These are phyloP conservation scores for Clarireedia homoeocarpa DNA, from an alignment of 2,329 filamentous ascomycete species.

Conservation along the genomic window DNA sequence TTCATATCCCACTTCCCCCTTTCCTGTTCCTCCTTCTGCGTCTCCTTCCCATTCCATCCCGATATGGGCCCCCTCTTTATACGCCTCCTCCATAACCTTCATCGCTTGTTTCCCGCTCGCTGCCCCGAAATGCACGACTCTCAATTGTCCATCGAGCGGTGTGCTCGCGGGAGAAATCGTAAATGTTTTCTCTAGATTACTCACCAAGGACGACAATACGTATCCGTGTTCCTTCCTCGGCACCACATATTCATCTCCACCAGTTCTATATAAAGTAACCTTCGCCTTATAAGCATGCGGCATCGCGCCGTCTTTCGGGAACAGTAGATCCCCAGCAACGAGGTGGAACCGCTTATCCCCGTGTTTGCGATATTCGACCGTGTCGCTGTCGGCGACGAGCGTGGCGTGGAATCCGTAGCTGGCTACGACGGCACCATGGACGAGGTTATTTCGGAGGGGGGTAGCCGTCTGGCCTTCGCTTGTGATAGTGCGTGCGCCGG, in stretches of 20 bases:
- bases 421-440: conserved; percentile 74
- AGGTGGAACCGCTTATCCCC: conserved; percentile 76
- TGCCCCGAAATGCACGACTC: conserved; percentile 68
- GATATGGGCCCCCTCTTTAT: conserved; percentile 49
- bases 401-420: conserved; percentile 88
- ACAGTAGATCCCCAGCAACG: conserved; percentile 71
- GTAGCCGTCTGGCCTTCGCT: conserved; percentile 24
- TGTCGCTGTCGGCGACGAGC: conserved; percentile 87
- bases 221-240: conserved; percentile 58
- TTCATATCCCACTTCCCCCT: conserved; percentile 59
- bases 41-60: conserved; percentile 28
- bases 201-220: conserved; percentile 67
- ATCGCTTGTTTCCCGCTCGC: conserved; percentile 59
- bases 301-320: conserved; percentile 38
- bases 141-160: conserved; percentile 63
- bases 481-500: conserved; percentile 40
- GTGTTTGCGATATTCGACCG: conserved; percentile 67
- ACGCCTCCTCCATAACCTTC: conserved; percentile 65
- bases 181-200: conserved; percentile 74
- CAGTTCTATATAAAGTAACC: conserved; percentile 33
- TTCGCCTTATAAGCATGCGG: conserved; percentile 50
- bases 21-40: neutral
- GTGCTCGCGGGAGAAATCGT: conserved; percentile 67
- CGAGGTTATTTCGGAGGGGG: conserved; percentile 22
- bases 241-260: conserved; percentile 26